Conservation (phyloP, 116 monocot species). For the Dioscorea cayenensis region DNA sequence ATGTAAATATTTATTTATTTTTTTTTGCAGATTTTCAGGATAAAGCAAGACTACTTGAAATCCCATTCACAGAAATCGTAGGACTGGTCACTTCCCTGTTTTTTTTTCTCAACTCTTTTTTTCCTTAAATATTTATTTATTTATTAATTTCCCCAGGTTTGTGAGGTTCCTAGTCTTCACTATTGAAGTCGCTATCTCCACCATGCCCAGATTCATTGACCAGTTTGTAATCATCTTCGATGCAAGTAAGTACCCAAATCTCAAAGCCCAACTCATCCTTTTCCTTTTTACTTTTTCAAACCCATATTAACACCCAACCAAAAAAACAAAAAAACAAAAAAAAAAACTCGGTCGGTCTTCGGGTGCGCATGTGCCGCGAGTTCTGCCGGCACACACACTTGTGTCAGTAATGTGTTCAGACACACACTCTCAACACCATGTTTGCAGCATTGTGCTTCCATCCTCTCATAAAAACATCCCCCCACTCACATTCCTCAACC, state of each 20-base stretch:
- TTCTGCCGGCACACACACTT: too few species aligned
- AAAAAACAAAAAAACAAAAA: background rate
- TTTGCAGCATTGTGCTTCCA: too few species aligned
- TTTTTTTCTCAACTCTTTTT: background rate
- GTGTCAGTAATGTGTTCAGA: background rate
- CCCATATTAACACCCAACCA: too few species aligned
- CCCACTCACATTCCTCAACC: too few species aligned
- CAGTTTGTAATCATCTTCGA: slow-evolving; percentile 84
- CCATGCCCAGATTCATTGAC: slow-evolving; percentile 76
- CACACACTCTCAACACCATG: too few species aligned
- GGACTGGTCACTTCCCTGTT: background rate
- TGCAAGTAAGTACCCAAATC: slow-evolving; percentile 52
- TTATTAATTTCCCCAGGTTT: slow-evolving; percentile 26
- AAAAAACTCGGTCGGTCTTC: background rate
- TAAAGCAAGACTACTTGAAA: slow-evolving; percentile 90
- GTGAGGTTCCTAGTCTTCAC: slow-evolving; percentile 82
- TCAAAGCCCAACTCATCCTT: too few species aligned
- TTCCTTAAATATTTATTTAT: background rate
- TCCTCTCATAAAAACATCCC: too few species aligned
- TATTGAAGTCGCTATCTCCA: slow-evolving; percentile 77
- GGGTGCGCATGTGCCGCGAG: background rate
- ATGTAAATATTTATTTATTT: background rate
- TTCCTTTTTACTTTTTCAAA: background rate
- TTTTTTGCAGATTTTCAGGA: slow-evolving; percentile 61
- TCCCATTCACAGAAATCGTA: slow-evolving; percentile 86